Base-by-base conservation (phyloP, 2,329 filamentous ascomycete genomes). In the Aspergillus versicolor region DNA sequence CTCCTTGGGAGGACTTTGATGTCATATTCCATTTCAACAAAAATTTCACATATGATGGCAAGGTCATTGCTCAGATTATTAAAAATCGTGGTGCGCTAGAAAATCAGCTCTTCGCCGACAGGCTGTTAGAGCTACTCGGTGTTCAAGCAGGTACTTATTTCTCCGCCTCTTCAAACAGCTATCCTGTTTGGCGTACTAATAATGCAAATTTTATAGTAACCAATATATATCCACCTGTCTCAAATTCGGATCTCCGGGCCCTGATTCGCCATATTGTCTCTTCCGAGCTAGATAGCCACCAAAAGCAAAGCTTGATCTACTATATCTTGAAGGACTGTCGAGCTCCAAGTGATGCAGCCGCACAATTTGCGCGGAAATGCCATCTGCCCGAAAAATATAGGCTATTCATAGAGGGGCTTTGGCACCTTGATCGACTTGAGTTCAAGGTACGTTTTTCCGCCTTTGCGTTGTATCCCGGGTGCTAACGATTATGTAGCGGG, bases 221-320 rank as follows among this genome's bases (percentile, higher is more conserved):
- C 48, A 88, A 86, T 66, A 75, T 83, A 12, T 96, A 94, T 68
- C 91, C 91, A 43, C 90, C 91, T 0, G 86, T 85, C 68, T 84
- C 83, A 52, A 86, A 89, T 57, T 80, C 79, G 58, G 84, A 86
- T 42, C 81, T 95, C 30, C 84, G 85, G 63, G 83, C 84, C 40
- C 81, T 95, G 5, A 87, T 92, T 74, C 79, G 85, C 60, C 84
- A 86, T 58, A 87, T 96, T 61, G 83, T 87, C 70, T 81, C 85
- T 24, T 84, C 80, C 53, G 78, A 77, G 48, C 85, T 88, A 64
- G 83, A 88, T 7, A 81, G 84, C 53, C 88, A 92, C 72, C 88
- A 92, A 76, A 92, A 92, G 72, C 85, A 92, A 63, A 90, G 91
- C 17, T 82, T 94, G 47, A 80, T 95, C 62, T 95, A 90, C 79